Evolutionary conservation across 192 early-diverging fungal genomes (phyloP).

Genomic region (Rhizophagus prolifer): DNA sequence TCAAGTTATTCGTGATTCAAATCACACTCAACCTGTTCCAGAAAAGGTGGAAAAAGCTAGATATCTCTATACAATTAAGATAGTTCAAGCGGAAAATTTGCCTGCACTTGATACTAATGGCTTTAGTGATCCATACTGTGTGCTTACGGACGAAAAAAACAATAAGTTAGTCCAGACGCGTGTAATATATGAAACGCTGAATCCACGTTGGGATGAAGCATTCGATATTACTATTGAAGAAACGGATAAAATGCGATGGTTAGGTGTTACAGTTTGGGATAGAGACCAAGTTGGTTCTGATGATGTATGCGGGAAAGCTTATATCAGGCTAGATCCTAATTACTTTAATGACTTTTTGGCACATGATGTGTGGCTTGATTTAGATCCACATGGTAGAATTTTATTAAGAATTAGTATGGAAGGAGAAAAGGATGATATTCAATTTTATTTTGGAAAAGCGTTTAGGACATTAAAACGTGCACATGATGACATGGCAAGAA

Average conservation of each 20-base stretch:
- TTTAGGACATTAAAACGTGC: slow-evolving; percentile 71
- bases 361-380: slow-evolving; percentile 66
- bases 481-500: slow-evolving; percentile 65
- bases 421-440: slow-evolving; percentile 76
- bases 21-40: background rate
- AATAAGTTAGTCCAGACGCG: slow-evolving; percentile 52
- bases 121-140: slow-evolving; percentile 63
- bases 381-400: slow-evolving; percentile 67
- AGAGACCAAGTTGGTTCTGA: slow-evolving; percentile 55
- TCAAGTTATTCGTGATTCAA: slow-evolving; percentile 42
- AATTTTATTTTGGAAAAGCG: slow-evolving; percentile 79
- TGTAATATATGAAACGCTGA: slow-evolving; percentile 64
- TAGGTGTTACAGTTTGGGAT: slow-evolving; percentile 48
- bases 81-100: slow-evolving; percentile 67
- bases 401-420: slow-evolving; percentile 73
- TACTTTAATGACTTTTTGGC: slow-evolving; percentile 62
- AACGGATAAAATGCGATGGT: slow-evolving; percentile 35
- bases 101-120: slow-evolving; percentile 61
- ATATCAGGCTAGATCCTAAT: slow-evolving; percentile 55
- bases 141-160: slow-evolving; percentile 51
- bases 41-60: slow-evolving; percentile 38
- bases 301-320: slow-evolving; percentile 62
- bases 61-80: slow-evolving; percentile 67
- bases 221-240: slow-evolving; percentile 65
- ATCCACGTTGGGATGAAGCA: slow-evolving; percentile 81